Evolutionary conservation across 2,329 filamentous ascomycete species (phyloP).

Genomic region (Bisporella sp.): DNA sequence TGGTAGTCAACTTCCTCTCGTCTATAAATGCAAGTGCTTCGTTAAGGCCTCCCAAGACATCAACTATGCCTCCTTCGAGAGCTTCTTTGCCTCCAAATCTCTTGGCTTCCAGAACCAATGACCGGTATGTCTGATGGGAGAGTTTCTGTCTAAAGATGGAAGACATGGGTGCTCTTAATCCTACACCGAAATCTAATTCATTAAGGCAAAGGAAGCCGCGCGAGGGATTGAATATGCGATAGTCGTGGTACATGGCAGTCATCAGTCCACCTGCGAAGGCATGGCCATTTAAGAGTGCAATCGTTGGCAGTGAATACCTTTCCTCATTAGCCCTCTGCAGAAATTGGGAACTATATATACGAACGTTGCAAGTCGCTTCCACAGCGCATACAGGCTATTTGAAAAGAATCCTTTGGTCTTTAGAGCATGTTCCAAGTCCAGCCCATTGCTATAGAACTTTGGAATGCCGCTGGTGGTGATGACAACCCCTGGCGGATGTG

Average conservation of each 20-base stretch:
- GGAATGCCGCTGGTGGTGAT: slow-evolving; percentile 67
- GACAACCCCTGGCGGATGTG: slow-evolving; percentile 63
- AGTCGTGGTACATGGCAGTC: slow-evolving; percentile 76
- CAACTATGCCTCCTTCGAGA: slow-evolving; percentile 59
- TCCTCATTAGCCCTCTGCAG: slow-evolving; percentile 10
- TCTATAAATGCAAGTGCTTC: slow-evolving; percentile 54
- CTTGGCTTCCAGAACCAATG: slow-evolving; percentile 65
- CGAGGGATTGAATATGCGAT: slow-evolving; percentile 65
- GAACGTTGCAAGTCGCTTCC: slow-evolving; percentile 54
- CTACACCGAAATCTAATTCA: slow-evolving; percentile 72
- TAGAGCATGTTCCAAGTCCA: slow-evolving; percentile 66
- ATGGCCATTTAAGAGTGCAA: slow-evolving; percentile 75
- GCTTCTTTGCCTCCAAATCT: slow-evolving; percentile 59
- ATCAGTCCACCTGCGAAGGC: slow-evolving; percentile 78
- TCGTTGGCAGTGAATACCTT: slow-evolving; percentile 70
- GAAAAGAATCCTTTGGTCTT: slow-evolving; percentile 55
- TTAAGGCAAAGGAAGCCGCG: slow-evolving; percentile 74
- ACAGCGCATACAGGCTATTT: slow-evolving; percentile 55
- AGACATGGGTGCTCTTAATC: slow-evolving; percentile 68
- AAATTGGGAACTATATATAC: slow-evolving; percentile 5
- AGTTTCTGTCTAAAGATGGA: slow-evolving; percentile 68
- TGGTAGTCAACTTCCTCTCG: slow-evolving; percentile 51
- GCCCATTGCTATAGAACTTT: slow-evolving; percentile 79
- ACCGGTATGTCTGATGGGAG: slow-evolving; percentile 45
- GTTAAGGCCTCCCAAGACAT: slow-evolving; percentile 57